Evolutionary conservation across 768 basidiomycete species (phyloP).

Genomic region (Solioccasus polychromus): DNA sequence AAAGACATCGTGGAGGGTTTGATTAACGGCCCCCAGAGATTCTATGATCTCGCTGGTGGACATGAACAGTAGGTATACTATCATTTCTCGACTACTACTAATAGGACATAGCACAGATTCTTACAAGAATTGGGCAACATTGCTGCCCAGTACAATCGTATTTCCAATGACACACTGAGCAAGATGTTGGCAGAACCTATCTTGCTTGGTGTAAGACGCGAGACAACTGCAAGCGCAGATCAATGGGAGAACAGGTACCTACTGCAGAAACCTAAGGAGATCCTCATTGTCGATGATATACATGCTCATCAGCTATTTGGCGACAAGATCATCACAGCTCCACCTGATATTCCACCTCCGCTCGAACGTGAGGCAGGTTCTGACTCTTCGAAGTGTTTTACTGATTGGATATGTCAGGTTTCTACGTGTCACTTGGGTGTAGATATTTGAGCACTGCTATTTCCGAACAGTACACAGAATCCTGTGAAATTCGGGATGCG

Average conservation of each 20-base stretch:
- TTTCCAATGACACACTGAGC: slow-evolving; percentile 44
- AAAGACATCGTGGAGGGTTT: slow-evolving; percentile 72
- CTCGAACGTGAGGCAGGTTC: slow-evolving; percentile 59
- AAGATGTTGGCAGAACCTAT: slow-evolving; percentile 67
- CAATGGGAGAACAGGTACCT: slow-evolving; percentile 32
- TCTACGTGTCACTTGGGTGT: slow-evolving; percentile 75
- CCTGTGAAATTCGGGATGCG: slow-evolving; percentile 44
- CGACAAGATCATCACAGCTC: slow-evolving; percentile 65
- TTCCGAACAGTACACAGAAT: slow-evolving; percentile 64
- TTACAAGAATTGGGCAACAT: slow-evolving; percentile 77
- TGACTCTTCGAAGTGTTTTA: neutral
- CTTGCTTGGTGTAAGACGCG: slow-evolving; percentile 69
- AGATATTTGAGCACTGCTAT: slow-evolving; percentile 65
- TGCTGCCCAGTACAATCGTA: slow-evolving; percentile 57
- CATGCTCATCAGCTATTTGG: slow-evolving; percentile 73
- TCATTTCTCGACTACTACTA: neutral
- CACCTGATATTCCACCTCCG: slow-evolving; percentile 87
- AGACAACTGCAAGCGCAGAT: slow-evolving; percentile 23
- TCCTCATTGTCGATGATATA: slow-evolving; percentile 81
- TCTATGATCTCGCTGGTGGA: slow-evolving; percentile 61
- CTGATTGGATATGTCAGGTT: slow-evolving; percentile 36
- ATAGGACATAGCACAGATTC: slow-evolving; percentile 46
- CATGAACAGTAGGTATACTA: slow-evolving; percentile 39
- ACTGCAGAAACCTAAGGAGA: slow-evolving; percentile 58
- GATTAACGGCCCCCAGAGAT: slow-evolving; percentile 59